These are phyloP conservation scores for Prunus padus DNA, from an alignment of 306 rosid genomes.

Conservation along the genomic window DNA sequence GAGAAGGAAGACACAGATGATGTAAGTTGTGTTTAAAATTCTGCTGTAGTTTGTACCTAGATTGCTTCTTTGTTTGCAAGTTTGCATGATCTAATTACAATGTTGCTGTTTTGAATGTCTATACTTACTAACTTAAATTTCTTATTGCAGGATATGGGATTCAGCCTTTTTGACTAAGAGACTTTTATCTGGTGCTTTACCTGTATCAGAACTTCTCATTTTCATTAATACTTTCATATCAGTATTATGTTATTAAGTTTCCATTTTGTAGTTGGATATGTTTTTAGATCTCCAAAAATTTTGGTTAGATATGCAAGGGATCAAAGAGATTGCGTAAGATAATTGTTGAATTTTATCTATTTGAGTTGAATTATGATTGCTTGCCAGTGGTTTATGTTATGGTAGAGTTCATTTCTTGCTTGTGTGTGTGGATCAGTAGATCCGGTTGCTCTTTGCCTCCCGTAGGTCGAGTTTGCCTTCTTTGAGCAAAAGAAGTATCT, in stretches of 20 bases:
- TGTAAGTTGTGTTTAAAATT: constrained; percentile 31
- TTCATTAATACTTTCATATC: not conserved
- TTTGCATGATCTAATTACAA: not conserved
- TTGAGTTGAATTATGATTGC: not conserved
- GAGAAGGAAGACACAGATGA: constrained; percentile 79
- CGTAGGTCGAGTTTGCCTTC: too few relatives aligned
- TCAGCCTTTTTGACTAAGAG: constrained; percentile 62
- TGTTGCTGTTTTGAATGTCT: not conserved
- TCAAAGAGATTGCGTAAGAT: not conserved
- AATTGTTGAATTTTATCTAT: not conserved
- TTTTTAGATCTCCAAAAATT: not conserved
- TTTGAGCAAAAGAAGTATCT: too few relatives aligned
- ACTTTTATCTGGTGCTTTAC: not conserved
- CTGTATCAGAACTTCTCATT: not conserved
- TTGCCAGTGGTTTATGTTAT: not conserved
- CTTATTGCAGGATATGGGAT: constrained; percentile 69
- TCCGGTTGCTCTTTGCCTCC: too few relatives aligned
- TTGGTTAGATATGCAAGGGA: not conserved
- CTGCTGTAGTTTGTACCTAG: constrained; percentile 13
- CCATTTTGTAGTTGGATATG: constrained; percentile 1
- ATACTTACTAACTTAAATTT: not conserved
- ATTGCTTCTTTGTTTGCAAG: not conserved
- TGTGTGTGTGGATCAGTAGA: too few relatives aligned
- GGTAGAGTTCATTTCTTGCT: too few relatives aligned
- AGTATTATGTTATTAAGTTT: not conserved